Base-by-base conservation (phyloP, 2,329 filamentous ascomycete genomes). In the Phaeosphaeria sp. region DNA sequence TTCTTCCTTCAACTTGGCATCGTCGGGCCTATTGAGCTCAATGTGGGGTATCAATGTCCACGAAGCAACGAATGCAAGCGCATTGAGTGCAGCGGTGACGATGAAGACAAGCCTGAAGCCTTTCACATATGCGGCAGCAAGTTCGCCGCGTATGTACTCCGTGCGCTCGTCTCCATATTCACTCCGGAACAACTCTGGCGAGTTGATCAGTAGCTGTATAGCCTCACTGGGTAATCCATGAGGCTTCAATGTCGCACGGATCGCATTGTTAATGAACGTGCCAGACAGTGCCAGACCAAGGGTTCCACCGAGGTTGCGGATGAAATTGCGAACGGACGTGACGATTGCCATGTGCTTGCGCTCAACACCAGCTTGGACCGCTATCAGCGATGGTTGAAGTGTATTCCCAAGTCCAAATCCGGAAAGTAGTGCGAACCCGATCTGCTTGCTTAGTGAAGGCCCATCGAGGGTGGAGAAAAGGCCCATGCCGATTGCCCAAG, bases 281-380 rank as follows among this genome's bases (percentile, higher is more conserved):
- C 64, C 66, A 27, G 61, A 61, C n/a, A 88, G 76, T 0, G 86
- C 86, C 0, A 89, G 79, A 0, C 87, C 87, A 15, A 83, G 79
- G 0, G 86, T 79, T 20, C 86, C 87, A 5, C 87, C 87, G 2
- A 86, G 76, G 46, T 83, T 84, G 15, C 87, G 83, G 60, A 88
- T 80, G 68, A 89, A 89, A 63, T 89, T 89, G 1, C 87, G 81
- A 52, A 84, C 82, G 2, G 84, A 86, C 30, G 88, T 89, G 15
- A 88, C 83, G 1, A 89, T 83, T 0, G 87, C 87, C 43, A 87
- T 81, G 43, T 88, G 82, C 0, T 82, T 76, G 63, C 86, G 86
- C 2, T 80, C 78, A 15, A 66, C 64, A 9, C 70, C 67, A 0
- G 85, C 84, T 68, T 88, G 86, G 17, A 86, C 73, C 1, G 86